Evolutionary conservation across 2,329 filamentous ascomycete species (phyloP).

Genomic region (Fusarium papillatum): DNA sequence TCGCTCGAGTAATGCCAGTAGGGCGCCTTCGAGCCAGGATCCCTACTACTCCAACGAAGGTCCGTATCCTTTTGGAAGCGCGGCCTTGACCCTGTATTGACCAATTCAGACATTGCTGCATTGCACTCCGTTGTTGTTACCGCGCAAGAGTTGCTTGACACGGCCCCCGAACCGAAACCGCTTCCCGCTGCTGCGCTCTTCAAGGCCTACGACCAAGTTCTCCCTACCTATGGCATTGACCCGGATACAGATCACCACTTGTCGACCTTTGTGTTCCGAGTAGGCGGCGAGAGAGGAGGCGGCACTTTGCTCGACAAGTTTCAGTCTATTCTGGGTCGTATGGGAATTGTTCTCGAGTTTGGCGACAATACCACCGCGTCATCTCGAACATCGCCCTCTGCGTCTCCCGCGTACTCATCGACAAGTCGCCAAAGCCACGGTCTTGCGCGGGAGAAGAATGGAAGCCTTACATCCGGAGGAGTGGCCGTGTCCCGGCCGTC

Average conservation of each 20-base stretch:
- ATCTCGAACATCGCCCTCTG: constrained; percentile 36
- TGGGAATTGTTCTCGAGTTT: constrained; percentile 81
- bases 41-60: constrained; percentile 73
- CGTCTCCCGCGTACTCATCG: constrained; percentile 39
- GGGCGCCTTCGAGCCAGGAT: constrained; percentile 46
- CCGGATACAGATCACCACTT: constrained; percentile 82
- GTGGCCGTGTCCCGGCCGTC: constrained; percentile 8
- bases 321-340: constrained; percentile 73
- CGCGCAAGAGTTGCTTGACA: constrained; percentile 75
- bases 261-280: constrained; percentile 83
- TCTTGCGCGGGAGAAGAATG: neutral
- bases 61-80: constrained; percentile 43
- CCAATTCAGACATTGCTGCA: constrained; percentile 79
- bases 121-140: constrained; percentile 82
- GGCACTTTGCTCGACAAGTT: constrained; percentile 78
- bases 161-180: constrained; percentile 70
- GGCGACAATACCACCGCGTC: constrained; percentile 52
- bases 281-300: constrained; percentile 75
- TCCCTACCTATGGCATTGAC: constrained; percentile 78
- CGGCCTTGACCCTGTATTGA: constrained; percentile 18
- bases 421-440: constrained; percentile 35
- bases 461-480: constrained; percentile 11
- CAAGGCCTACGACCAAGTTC: constrained; percentile 81
- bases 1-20: constrained; percentile 44
- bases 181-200: constrained; percentile 85